A percentile compares a stretch with the other conserved stretches of the same genome.
Evolutionary conservation across 1,284 basidiomycete species (phyloP).

Genomic region (Cryptococcus sp.): DNA sequence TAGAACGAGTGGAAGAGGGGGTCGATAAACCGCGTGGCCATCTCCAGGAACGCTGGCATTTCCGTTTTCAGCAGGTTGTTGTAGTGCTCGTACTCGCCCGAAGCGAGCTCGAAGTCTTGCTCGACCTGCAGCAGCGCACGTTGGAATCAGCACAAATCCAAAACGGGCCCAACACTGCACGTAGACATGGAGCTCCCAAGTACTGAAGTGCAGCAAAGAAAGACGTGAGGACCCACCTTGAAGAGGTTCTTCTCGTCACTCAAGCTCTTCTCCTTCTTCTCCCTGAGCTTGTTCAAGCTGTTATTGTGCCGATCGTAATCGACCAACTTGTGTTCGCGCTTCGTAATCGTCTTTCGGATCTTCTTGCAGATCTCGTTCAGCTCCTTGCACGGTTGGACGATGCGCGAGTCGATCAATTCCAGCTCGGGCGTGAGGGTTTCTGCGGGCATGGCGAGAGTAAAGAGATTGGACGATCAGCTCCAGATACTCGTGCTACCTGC

Average conservation of each 20-base stretch:
- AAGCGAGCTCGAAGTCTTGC: conserved; percentile 94
- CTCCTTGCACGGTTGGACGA: conserved; percentile 85
- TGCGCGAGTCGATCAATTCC: conserved; percentile 88
- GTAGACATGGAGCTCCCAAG: too few relatives aligned
- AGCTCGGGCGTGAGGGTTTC: conserved; percentile 82
- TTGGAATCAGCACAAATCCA: not conserved
- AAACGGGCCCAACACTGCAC: too few relatives aligned
- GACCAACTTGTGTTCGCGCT: conserved; percentile 94
- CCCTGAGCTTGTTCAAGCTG: conserved; percentile 87
- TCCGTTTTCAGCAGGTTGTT: conserved; percentile 91
- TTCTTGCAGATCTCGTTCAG: conserved; percentile 81
- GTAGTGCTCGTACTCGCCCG: conserved; percentile 95
- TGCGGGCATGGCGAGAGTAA: conserved; percentile 14
- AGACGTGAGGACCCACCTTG: conserved; percentile 63
- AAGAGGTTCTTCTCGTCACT: conserved; percentile 93
- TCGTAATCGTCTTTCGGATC: conserved; percentile 91
- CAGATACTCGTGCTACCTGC: too few relatives aligned
- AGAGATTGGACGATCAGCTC: not conserved
- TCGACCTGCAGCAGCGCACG: conserved; percentile 67
- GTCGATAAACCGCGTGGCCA: conserved; percentile 87
- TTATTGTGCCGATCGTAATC: conserved; percentile 98
- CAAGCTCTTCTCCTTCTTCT: conserved; percentile 95
- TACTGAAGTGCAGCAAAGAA: not conserved
- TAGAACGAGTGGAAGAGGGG: conserved; percentile 98
- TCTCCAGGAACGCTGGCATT: conserved; percentile 84